Conservation (phyloP, 345 rosid genomes). For the Lumnitzera littorea region DNA sequence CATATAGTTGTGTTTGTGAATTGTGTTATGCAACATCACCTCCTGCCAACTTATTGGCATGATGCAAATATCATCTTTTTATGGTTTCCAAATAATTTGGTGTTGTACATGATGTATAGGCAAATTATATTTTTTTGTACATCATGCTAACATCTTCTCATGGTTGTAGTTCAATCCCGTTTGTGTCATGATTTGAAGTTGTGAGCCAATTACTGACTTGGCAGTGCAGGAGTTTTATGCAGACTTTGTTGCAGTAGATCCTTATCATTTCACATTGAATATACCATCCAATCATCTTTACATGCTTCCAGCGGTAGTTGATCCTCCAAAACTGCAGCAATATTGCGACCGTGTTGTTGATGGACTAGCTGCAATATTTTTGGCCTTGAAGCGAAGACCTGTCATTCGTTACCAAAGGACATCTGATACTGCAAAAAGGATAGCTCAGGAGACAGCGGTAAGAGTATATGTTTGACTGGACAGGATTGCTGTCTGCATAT, state of each 20-base stretch:
- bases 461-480: conserved; percentile 18
- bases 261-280: conserved; percentile 83
- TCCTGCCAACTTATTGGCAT: too few species aligned
- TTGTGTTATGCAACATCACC: too few species aligned
- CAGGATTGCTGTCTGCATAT: background rate
- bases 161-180: background rate
- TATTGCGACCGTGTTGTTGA: conserved; percentile 79
- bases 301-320: conserved; percentile 96
- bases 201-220: conserved; percentile 14
- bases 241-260: conserved; percentile 83
- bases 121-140: too few species aligned
- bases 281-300: conserved; percentile 70
- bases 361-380: conserved; percentile 74
- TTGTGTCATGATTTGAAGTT: conserved; percentile 7
- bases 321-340: conserved; percentile 87
- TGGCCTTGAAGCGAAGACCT: conserved; percentile 90
- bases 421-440: conserved; percentile 92
- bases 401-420: conserved; percentile 89
- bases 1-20: too few species aligned
- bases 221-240: conserved; percentile 88
- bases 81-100: too few species aligned
- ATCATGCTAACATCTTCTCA: too few species aligned
- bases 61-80: too few species aligned
- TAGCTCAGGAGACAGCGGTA: conserved; percentile 93
- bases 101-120: too few species aligned